phyloP scores from a whole-genome alignment of 2,329 filamentous ascomycete genomes.

The Penicillium decumbens region DNA sequence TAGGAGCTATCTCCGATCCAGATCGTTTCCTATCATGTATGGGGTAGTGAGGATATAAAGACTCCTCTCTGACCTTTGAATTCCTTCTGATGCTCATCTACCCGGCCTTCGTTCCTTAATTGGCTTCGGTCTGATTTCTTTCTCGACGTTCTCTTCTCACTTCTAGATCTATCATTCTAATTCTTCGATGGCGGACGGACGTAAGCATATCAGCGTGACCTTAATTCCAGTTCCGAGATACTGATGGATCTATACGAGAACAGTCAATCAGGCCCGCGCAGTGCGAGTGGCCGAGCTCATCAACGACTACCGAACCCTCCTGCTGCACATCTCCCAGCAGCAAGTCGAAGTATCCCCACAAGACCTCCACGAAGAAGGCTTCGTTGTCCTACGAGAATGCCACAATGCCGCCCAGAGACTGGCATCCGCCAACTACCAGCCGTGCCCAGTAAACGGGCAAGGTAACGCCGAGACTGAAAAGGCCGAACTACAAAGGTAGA shows the following conservation, averaged over 20 bases:
- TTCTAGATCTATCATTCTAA: neutral
- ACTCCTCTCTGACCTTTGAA: slow-evolving; percentile 3
- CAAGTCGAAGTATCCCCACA: slow-evolving; percentile 49
- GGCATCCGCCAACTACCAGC: slow-evolving; percentile 51
- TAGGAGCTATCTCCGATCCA: slow-evolving; percentile 2
- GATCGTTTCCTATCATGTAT: slow-evolving; percentile 13
- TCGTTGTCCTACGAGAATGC: slow-evolving; percentile 54
- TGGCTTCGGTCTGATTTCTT: slow-evolving; percentile 1
- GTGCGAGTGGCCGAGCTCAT: slow-evolving; percentile 61
- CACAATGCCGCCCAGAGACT: slow-evolving; percentile 52
- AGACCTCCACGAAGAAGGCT: slow-evolving; percentile 57
- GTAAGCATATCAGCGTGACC: slow-evolving; percentile 38
- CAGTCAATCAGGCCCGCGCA: slow-evolving; percentile 61
- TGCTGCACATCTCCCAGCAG: slow-evolving; percentile 55
- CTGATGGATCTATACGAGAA: slow-evolving; percentile 4
- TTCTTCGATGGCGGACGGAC: slow-evolving; percentile 52
- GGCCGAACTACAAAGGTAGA: slow-evolving; percentile 50
- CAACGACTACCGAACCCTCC: slow-evolving; percentile 59
- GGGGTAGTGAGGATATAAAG: slow-evolving; percentile 16
- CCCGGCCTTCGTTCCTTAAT: slow-evolving; percentile 5
- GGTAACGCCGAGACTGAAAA: slow-evolving; percentile 53
- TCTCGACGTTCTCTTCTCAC: slow-evolving; percentile 5
- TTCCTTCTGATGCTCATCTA: slow-evolving; percentile 5
- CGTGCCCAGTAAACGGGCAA: slow-evolving; percentile 39
- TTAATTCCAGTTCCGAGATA: neutral